Evolutionary conservation across 345 rosid species (phyloP).

Genomic region (Cochlearia excelsa): DNA sequence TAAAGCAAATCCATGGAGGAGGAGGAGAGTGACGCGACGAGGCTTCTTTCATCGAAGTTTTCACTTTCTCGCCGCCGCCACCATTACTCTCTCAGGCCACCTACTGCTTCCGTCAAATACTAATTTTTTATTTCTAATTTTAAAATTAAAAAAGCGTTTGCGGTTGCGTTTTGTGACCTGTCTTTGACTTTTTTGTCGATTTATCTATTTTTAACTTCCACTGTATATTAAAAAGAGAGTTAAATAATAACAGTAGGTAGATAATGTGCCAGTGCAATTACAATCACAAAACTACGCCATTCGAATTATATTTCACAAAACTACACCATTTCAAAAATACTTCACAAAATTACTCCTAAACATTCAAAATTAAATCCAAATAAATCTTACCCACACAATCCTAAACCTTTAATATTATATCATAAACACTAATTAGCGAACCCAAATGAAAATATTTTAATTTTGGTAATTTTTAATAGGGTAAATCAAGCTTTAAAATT

Average conservation of each 20-base stretch:
- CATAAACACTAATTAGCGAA: no score
- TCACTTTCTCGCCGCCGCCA: conserved; percentile 25
- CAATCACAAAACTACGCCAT: no score
- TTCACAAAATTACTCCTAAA: no score
- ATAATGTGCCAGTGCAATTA: background rate
- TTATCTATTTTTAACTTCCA: background rate
- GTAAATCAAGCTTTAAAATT: no score
- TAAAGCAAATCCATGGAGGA: background rate
- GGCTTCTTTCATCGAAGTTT: conserved; percentile 5
- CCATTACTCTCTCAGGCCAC: conserved; percentile 8
- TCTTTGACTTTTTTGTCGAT: conserved; percentile 22
- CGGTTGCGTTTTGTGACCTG: conserved; percentile 6
- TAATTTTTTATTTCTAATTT: background rate
- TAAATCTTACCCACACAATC: no score
- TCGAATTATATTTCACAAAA: no score
- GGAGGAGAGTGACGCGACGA: background rate
- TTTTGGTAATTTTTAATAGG: no score
- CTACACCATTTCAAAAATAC: no score
- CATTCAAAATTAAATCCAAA: no score
- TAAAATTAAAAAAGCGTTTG: background rate
- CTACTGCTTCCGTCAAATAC: conserved; percentile 12
- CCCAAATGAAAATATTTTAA: no score
- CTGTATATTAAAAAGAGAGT: background rate
- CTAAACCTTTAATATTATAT: no score
- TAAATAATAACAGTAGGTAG: conserved; percentile 24